These are phyloP conservation scores for Amylocystis lapponica DNA, from an alignment of 768 basidiomycete species.

Conservation along the genomic window DNA sequence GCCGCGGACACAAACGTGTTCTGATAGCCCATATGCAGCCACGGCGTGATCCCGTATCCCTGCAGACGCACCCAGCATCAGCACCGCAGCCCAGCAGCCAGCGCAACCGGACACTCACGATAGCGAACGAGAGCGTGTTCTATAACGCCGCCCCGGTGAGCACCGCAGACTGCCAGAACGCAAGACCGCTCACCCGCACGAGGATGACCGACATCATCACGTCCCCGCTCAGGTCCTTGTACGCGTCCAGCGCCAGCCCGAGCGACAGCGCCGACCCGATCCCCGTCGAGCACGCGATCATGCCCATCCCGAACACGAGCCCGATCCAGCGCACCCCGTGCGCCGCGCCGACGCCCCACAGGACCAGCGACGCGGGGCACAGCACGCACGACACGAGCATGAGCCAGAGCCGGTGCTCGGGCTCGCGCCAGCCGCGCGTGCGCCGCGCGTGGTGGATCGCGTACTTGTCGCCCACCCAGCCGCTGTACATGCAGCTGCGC, in stretches of 20 bases:
- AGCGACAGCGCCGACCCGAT: background rate
- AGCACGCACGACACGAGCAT: slow-evolving; percentile 16
- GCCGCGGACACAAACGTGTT: background rate
- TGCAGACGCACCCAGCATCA: no score
- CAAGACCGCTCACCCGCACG: background rate
- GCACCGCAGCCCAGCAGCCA: no score
- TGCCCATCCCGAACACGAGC: background rate
- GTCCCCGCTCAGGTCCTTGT: background rate
- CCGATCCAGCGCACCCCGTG: background rate
- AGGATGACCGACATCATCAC: background rate
- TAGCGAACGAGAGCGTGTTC: background rate
- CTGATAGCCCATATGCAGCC: background rate
- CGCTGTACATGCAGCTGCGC: slow-evolving; percentile 11
- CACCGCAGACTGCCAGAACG: background rate
- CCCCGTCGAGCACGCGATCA: background rate
- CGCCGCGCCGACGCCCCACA: background rate
- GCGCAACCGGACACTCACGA: no score
- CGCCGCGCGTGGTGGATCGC: slow-evolving; percentile 16
- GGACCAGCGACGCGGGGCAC: slow-evolving; percentile 14
- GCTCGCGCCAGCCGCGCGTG: slow-evolving; percentile 14
- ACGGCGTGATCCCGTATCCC: background rate
- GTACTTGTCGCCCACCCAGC: slow-evolving; percentile 17
- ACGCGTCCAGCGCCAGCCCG: background rate
- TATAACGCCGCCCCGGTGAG: background rate
- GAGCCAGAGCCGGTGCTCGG: slow-evolving; percentile 21